Base-by-base conservation (phyloP, 192 early-diverging fungal species). In the Chytriomyces hyalinus region DNA sequence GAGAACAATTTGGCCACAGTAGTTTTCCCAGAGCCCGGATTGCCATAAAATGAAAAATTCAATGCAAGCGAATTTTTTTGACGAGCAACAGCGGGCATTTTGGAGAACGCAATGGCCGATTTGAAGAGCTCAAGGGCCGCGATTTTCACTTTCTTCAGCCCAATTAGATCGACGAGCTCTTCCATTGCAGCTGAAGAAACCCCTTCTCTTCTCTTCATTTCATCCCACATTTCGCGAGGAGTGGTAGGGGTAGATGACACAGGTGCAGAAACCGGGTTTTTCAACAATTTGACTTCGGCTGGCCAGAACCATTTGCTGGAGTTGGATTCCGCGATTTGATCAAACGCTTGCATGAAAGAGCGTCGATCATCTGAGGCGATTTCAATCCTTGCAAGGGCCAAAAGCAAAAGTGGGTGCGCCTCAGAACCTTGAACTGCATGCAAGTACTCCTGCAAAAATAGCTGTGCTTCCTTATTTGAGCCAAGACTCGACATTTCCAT, bases 21-120 rank as follows among this genome's bases (percentile, higher is more conserved):
- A 8, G 81, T 82, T 77, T 82, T 81, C 79, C 81, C 80, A 46
- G 61, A 80, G 26, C 80, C 80, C 9, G 80, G 80, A 61, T 81
- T 81, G 10, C 81, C 81, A 53, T 78, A 65, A 61, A 82, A 82
- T 15, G 50, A 67, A 46, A 71, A 82, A 50, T 82, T 82, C 22
- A 82, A 61, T n/a, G 81, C 15, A 17, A 82, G 15, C 62, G 36
- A 20, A 53, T 82, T 82, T 22, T 53, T 51, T 45, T 80, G 67
- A 5, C 75, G 61, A 9, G 28, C 51, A 26, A 65, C 60, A 15
- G 47, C 13, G 13, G 80, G 3, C 61, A 81, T 60, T 49, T 80
- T 78, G 22, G n/a, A 20, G 9, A 81, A 75, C 11, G 78, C 80
- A 50, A 62, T 57, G 3, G 78, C 80, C 11, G 47, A 49, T 60